Evolutionary conservation across 1,284 basidiomycete species (phyloP).

Genomic region (Marasmius tenuissimus): DNA sequence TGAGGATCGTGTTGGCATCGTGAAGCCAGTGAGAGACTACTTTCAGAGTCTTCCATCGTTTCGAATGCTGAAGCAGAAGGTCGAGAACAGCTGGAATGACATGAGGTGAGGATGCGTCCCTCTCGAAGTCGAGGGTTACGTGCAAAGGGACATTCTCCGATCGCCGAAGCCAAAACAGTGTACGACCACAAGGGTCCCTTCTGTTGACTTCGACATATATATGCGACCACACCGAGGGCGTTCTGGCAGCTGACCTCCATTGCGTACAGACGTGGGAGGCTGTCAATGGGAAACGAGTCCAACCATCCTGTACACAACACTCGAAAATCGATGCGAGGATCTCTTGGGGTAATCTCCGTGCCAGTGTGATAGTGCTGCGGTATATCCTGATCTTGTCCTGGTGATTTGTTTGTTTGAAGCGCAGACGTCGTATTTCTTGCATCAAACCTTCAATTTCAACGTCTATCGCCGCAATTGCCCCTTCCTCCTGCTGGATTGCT

Average conservation of each 20-base stretch:
- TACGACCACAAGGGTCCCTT: constrained; percentile 40
- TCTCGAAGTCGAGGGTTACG: constrained; percentile 42
- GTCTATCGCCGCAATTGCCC: constrained; percentile 40
- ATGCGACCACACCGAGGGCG: constrained; percentile 58
- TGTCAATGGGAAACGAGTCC: constrained; percentile 54
- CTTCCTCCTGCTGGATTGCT: constrained; percentile 39
- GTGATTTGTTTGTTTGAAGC: constrained; percentile 42
- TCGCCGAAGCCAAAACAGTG: constrained; percentile 50
- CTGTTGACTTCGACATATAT: constrained; percentile 52
- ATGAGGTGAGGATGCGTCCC: constrained; percentile 20
- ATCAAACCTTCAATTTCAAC: constrained; percentile 41
- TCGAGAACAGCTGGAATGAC: constrained; percentile 34
- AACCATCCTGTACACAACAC: constrained; percentile 47
- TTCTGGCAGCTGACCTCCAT: constrained; percentile 55
- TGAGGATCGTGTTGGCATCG: constrained; percentile 40
- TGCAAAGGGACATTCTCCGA: constrained; percentile 40
- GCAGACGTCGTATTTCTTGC: constrained; percentile 40
- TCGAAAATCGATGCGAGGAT: constrained; percentile 57
- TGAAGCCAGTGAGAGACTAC: constrained; percentile 37
- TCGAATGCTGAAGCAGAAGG: constrained; percentile 36
- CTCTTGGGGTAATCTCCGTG: constrained; percentile 54
- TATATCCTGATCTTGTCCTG: constrained; percentile 40
- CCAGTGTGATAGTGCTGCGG: constrained; percentile 53
- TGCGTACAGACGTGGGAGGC: constrained; percentile 60
- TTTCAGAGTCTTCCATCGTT: constrained; percentile 45